Evolutionary conservation across 2,329 filamentous ascomycete species (phyloP).

Genomic region (Fusarium longipes): DNA sequence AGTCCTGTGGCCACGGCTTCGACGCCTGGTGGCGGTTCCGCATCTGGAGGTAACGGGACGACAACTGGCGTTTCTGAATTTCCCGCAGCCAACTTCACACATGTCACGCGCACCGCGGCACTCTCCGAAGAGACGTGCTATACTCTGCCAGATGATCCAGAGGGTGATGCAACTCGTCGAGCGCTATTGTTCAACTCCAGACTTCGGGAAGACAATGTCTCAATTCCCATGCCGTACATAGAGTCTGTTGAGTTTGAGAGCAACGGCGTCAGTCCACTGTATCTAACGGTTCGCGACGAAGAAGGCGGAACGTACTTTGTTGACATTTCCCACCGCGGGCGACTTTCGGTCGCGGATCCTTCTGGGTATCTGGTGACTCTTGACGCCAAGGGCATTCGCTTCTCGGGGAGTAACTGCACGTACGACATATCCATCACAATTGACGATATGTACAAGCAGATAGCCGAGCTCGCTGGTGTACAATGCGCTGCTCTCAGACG

Average conservation of each 20-base stretch:
- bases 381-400: slow-evolving; percentile 50
- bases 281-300: slow-evolving; percentile 49
- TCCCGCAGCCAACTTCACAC: slow-evolving; percentile 50
- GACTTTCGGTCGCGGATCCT: slow-evolving; percentile 49
- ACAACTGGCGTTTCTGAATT: slow-evolving; percentile 27
- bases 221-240: slow-evolving; percentile 52
- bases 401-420: slow-evolving; percentile 50
- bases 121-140: slow-evolving; percentile 49
- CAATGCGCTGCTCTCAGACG: slow-evolving; percentile 45
- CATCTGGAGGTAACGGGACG: slow-evolving; percentile 24
- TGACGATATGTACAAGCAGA: slow-evolving; percentile 50
- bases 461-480: slow-evolving; percentile 48
- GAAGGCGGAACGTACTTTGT: slow-evolving; percentile 46
- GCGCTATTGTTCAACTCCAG: slow-evolving; percentile 50
- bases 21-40: slow-evolving; percentile 5
- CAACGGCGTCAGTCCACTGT: slow-evolving; percentile 49
- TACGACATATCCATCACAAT: slow-evolving; percentile 51
- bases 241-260: slow-evolving; percentile 52
- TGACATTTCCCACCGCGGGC: slow-evolving; percentile 51
- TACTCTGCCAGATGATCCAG: slow-evolving; percentile 42
- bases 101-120: slow-evolving; percentile 47
- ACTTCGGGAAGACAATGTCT: slow-evolving; percentile 46
- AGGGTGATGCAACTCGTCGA: slow-evolving; percentile 41
- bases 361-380: slow-evolving; percentile 50
- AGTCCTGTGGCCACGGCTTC: slow-evolving; percentile 18